Percentiles rank a stretch among this genome's conserved stretches.
phyloP scores from a whole-genome alignment of 257 asterid genomes.

The Salvia splendens region DNA sequence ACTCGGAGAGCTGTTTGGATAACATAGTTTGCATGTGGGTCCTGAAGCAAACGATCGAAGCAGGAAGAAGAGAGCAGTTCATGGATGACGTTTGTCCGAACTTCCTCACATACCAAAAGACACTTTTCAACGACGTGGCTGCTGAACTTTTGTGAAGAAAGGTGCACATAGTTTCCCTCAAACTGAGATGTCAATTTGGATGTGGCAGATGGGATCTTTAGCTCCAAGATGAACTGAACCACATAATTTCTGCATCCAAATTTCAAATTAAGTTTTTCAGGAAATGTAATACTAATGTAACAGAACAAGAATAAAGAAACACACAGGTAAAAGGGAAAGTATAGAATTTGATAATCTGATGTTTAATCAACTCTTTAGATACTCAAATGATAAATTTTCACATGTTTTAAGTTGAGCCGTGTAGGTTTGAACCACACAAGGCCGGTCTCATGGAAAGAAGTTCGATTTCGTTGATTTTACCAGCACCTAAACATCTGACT shows the following conservation, averaged over 20 bases:
- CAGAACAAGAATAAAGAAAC: neutral
- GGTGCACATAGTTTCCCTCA: slow-evolving; percentile 71
- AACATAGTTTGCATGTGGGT: slow-evolving; percentile 94
- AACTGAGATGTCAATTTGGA: slow-evolving; percentile 68
- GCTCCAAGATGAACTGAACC: slow-evolving; percentile 85
- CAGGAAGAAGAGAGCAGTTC: slow-evolving; percentile 70
- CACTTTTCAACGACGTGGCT: slow-evolving; percentile 97
- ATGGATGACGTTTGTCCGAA: slow-evolving; percentile 58
- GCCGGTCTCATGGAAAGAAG: slow-evolving; percentile 1
- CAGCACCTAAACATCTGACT: neutral
- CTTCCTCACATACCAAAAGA: slow-evolving; percentile 52
- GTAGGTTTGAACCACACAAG: neutral
- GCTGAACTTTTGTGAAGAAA: slow-evolving; percentile 81
- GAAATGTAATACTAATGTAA: neutral
- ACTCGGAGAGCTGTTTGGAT: slow-evolving; percentile 81
- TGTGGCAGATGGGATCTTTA: slow-evolving; percentile 62
- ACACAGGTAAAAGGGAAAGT: neutral
- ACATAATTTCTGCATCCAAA: slow-evolving; percentile 76
- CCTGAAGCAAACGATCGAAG: slow-evolving; percentile 89
- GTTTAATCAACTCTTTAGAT: neutral
- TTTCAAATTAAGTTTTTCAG: neutral
- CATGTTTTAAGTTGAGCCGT: neutral
- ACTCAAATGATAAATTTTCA: neutral
- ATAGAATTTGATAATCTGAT: slow-evolving; percentile 6
- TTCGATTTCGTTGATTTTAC: neutral